Percentiles rank a stretch among this genome's conserved stretches.
phyloP scores from a whole-genome alignment of 2,329 filamentous ascomycete genomes.

The Ophidiomyces ophidiicola region DNA sequence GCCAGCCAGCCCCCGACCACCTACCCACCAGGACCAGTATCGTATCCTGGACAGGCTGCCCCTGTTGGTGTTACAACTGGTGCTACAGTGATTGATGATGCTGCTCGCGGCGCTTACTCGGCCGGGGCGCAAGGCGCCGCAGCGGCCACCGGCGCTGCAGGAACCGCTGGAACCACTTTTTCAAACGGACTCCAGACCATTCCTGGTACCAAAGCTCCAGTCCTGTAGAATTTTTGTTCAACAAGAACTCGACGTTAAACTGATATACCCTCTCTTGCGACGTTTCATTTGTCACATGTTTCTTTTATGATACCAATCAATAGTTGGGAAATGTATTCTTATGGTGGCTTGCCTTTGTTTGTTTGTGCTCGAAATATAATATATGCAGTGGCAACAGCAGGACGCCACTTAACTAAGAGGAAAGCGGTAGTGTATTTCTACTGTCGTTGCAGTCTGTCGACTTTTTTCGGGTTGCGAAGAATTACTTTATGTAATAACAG shows the following conservation, averaged over 20 bases:
- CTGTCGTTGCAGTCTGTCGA: too few species aligned
- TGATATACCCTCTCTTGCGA: slow-evolving; percentile 9
- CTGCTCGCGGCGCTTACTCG: too few species aligned
- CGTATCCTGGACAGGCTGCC: not conserved
- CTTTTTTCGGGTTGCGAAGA: too few species aligned
- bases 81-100: not conserved
- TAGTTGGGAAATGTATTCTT: not conserved
- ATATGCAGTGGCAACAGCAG: too few species aligned
- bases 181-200: slow-evolving; percentile 2
- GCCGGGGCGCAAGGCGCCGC: too few species aligned
- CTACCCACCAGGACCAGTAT: not conserved
- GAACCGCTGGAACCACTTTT: not conserved
- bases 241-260: not conserved
- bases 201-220: slow-evolving; percentile 8
- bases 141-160: not conserved
- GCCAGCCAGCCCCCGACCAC: slow-evolving; percentile 1
- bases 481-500: too few species aligned
- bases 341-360: not conserved
- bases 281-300: not conserved
- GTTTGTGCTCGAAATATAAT: not conserved
- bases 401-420: too few species aligned
- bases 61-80: not conserved
- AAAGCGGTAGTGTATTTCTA: too few species aligned
- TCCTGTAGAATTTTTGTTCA: not conserved
- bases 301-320: not conserved